Percentiles rank a stretch among this genome's conserved stretches.
phyloP scores from a whole-genome alignment of 2,329 filamentous ascomycete genomes.

The Aspergillus versicolor region DNA sequence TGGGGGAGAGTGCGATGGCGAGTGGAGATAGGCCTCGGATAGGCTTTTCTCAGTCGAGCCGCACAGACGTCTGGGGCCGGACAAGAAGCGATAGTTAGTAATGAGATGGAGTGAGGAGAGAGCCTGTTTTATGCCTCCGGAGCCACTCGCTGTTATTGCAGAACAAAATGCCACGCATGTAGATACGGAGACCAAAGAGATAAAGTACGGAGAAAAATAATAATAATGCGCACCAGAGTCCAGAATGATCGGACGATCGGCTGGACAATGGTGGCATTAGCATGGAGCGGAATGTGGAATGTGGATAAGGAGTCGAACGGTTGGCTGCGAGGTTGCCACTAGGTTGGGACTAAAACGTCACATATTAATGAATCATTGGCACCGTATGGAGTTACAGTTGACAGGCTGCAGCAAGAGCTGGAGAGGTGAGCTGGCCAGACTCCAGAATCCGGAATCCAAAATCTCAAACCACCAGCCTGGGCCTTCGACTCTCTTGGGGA shows the following conservation, averaged over 20 bases:
- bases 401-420: not conserved
- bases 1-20: not conserved
- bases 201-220: not conserved
- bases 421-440: not conserved
- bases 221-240: not conserved
- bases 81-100: not conserved
- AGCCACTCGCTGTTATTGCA: too few relatives aligned
- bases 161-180: not conserved
- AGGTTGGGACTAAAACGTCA: conserved; percentile 2
- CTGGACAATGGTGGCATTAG: not conserved
- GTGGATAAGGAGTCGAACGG: not conserved
- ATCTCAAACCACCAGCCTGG: not conserved
- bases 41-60: not conserved
- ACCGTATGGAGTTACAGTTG: not conserved
- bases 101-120: not conserved
- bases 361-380: not conserved
- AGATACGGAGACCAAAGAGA: not conserved
- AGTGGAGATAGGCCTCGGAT: conserved; percentile 3
- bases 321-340: conserved; percentile 5
- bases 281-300: not conserved
- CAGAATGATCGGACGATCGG: conserved; percentile 5
- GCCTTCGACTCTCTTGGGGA: not conserved
- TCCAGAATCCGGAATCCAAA: not conserved
- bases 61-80: not conserved
- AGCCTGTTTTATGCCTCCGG: too few relatives aligned